These are phyloP conservation scores for Fraxinus paxiana DNA, from an alignment of 305 asterid genomes.

Conservation along the genomic window DNA sequence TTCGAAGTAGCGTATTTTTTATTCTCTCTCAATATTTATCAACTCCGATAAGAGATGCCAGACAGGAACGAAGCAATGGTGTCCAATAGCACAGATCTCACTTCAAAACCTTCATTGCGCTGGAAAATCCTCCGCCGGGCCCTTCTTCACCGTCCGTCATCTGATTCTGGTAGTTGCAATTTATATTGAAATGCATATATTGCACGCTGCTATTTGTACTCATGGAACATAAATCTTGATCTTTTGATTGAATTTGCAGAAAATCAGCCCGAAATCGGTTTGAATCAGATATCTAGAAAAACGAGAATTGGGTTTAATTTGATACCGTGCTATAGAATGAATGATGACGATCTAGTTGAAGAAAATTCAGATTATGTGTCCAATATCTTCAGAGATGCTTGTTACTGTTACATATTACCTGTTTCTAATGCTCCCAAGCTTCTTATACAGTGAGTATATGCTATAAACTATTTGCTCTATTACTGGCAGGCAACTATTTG, in stretches of 20 bases:
- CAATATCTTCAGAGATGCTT: constrained; percentile 38
- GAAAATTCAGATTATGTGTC: constrained; percentile 32
- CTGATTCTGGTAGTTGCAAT: constrained; percentile 32
- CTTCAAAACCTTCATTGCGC: constrained; percentile 48
- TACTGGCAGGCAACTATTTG: background rate
- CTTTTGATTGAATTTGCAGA: constrained; percentile 37
- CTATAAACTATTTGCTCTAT: background rate
- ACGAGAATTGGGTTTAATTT: constrained; percentile 62
- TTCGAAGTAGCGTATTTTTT: too few relatives aligned
- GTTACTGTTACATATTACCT: constrained; percentile 58
- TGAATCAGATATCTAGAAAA: constrained; percentile 61
- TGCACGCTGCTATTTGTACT: background rate
- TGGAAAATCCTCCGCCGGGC: constrained; percentile 83
- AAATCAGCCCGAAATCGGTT: constrained; percentile 34
- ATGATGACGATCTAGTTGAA: constrained; percentile 24
- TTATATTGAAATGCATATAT: background rate
- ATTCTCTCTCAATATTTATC: background rate
- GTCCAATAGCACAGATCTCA: constrained; percentile 20
- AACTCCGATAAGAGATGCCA: background rate
- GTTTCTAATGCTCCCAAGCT: constrained; percentile 52
- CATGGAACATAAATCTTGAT: constrained; percentile 17
- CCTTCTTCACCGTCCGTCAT: constrained; percentile 42
- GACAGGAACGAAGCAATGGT: constrained; percentile 25
- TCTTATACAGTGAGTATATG: constrained; percentile 47
- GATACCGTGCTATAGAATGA: constrained; percentile 47